A percentile compares a stretch with the other conserved stretches of the same genome.
These are phyloP conservation scores for Tricholoma bakamatsutake DNA, from an alignment of 768 basidiomycete genomes.

Conservation along the genomic window DNA sequence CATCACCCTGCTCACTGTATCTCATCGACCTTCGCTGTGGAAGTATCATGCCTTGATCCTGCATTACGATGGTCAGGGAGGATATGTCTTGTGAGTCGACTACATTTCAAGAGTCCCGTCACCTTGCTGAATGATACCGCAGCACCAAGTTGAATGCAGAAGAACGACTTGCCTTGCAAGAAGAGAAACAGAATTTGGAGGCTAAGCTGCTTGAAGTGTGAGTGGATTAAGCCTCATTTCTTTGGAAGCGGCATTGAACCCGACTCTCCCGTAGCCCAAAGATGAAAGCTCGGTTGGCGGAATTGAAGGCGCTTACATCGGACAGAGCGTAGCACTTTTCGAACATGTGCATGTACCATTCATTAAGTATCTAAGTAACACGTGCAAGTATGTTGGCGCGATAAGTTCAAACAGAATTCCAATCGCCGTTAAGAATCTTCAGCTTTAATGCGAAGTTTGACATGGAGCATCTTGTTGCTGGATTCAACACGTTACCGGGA, in stretches of 20 bases:
- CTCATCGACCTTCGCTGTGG: conserved; percentile 93
- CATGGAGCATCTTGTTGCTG: too few species aligned
- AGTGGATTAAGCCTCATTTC: conserved; percentile 26
- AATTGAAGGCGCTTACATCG: conserved; percentile 41
- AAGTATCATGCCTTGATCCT: conserved; percentile 85
- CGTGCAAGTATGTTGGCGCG: too few species aligned
- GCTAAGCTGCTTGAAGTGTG: conserved; percentile 82
- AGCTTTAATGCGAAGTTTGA: too few species aligned
- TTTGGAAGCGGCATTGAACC: conserved; percentile 3
- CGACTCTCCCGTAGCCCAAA: conserved; percentile 52
- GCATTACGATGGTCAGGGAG: conserved; percentile 92
- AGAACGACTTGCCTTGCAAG: conserved; percentile 83
- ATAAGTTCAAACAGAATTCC: too few species aligned
- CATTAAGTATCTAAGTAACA: too few species aligned
- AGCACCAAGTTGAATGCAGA: conserved; percentile 90
- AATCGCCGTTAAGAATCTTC: too few species aligned
- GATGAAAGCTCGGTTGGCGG: conserved; percentile 68
- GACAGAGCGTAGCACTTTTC: neutral
- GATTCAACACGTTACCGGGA: too few species aligned
- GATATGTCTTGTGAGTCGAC: conserved; percentile 80
- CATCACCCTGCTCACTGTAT: conserved; percentile 92
- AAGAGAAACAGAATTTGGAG: conserved; percentile 90
- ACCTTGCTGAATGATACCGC: conserved; percentile 5
- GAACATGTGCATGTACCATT: neutral
- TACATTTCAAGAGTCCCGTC: neutral